Base-by-base conservation (phyloP, 208 protist species). In the Leishmania turanica region DNA sequence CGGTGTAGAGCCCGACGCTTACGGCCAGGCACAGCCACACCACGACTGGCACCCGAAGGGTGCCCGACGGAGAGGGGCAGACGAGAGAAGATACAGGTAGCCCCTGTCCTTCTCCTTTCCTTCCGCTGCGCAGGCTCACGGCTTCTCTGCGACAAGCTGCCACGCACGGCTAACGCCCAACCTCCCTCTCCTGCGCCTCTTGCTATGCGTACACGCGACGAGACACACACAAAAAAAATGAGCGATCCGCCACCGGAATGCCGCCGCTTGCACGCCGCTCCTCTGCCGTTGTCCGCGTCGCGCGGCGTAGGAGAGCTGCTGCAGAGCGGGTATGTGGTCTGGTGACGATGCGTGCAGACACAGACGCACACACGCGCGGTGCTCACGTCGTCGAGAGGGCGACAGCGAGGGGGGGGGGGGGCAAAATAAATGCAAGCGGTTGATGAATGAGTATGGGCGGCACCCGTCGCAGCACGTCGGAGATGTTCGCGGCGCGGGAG, bases 311-410 rank as follows among this genome's bases (percentile, higher is more conserved):
- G 27, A 31, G 60, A 66, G n/a, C 31, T 37, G 9, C 60, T 37
- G 60, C 37, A 66, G 60, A 40, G 11, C 1, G 13, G 0, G 15
- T 37, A 19, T 31, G 31, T 37, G 40, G n/a, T 6, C 24, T 7
- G 9, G n/a, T 37, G 13, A 17, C 24, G 31, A 66, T 40, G 60
- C 11, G 31, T 11, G n/a, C 31, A 66, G 60, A n/a, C 31, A 40
- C 45, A 49, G 45, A 49, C 58, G 7, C 58, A 64, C 58, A n/a
- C 45, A 13, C 45, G 8, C 17, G 51, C 51, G 51, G n/a, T 19
- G 19, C n/a, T 66, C 60, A 40, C n/a, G 60, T 66, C n/a, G 60
- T 66, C 60, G n/a, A 66, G 60, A 66, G n/a, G n/a, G n/a, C 60
- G 31, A 37, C 19, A 24, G 58, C 58, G 24, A 24, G 0, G 56